phyloP scores from a whole-genome alignment of 306 rosid species.

The Vigna mungo region DNA sequence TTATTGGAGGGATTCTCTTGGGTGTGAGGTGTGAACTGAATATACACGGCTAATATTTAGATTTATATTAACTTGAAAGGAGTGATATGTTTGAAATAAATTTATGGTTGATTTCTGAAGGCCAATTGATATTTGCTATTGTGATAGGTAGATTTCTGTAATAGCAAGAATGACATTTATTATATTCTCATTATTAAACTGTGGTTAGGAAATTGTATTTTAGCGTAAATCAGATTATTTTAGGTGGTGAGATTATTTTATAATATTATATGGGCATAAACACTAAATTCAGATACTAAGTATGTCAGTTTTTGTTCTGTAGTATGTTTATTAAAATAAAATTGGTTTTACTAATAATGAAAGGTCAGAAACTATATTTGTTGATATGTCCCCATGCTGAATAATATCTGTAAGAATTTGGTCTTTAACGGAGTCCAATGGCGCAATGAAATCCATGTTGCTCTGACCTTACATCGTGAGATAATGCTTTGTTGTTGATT shows the following conservation, averaged over 20 bases:
- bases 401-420: not conserved
- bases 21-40: conserved; percentile 34
- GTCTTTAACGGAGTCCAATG: not conserved
- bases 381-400: not conserved
- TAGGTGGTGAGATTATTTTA: not conserved
- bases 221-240: conserved; percentile 20
- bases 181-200: not conserved
- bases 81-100: conserved; percentile 13
- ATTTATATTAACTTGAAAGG: conserved; percentile 10
- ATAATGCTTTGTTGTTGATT: not conserved
- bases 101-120: conserved; percentile 22
- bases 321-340: too few species aligned
- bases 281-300: conserved; percentile 1
- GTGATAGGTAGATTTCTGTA: conserved; percentile 27
- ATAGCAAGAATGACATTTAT: conserved; percentile 9
- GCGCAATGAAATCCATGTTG: not conserved
- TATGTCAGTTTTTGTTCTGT: too few species aligned
- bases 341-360: not conserved
- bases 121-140: conserved; percentile 8
- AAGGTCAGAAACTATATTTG: not conserved
- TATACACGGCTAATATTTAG: conserved; percentile 17
- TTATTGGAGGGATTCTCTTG: conserved; percentile 21
- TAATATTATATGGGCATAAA: conserved; percentile 5
- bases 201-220: conserved; percentile 16
- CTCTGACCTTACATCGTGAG: not conserved